phyloP scores from a whole-genome alignment of 2,329 filamentous ascomycete species.

The Penicillium sp. region DNA sequence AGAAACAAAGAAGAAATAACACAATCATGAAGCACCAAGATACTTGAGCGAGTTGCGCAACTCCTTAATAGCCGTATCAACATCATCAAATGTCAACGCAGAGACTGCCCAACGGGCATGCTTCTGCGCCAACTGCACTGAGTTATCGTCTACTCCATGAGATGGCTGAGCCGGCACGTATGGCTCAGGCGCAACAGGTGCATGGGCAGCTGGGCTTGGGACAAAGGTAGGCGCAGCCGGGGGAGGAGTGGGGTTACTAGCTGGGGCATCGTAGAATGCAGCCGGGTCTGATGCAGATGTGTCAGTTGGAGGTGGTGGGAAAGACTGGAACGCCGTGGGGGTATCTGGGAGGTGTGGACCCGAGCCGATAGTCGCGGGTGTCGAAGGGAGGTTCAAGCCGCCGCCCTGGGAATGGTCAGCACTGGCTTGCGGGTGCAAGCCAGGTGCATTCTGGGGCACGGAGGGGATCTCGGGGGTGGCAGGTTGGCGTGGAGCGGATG shows the following conservation, averaged over 20 bases:
- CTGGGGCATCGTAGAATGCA: conserved; percentile 22
- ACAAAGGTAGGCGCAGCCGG: conserved; percentile 18
- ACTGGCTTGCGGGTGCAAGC: conserved; percentile 31
- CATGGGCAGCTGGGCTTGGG: conserved; percentile 18
- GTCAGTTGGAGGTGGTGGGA: conserved; percentile 40
- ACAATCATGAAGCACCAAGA: conserved; percentile 58
- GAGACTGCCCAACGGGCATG: conserved; percentile 97
- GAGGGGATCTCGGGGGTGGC: conserved; percentile 24
- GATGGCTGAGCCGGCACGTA: conserved; percentile 25
- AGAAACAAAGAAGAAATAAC: too few species aligned
- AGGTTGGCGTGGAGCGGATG: conserved; percentile 38
- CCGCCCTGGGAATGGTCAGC: conserved; percentile 33
- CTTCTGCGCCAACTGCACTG: conserved; percentile 81
- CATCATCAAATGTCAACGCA: conserved; percentile 94
- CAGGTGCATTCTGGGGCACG: conserved; percentile 27
- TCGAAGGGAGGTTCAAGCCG: conserved; percentile 40
- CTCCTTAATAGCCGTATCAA: conserved; percentile 84
- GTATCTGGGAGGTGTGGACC: conserved; percentile 36
- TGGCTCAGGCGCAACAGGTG: conserved; percentile 26
- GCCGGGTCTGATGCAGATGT: conserved; percentile 27
- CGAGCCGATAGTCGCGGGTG: conserved; percentile 37
- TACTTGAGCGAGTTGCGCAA: conserved; percentile 71
- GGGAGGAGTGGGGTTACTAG: conserved; percentile 19
- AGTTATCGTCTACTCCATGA: conserved; percentile 64
- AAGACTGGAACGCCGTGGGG: conserved; percentile 42